phyloP scores from a whole-genome alignment of 257 asterid genomes.

The Solanum neorickii region DNA sequence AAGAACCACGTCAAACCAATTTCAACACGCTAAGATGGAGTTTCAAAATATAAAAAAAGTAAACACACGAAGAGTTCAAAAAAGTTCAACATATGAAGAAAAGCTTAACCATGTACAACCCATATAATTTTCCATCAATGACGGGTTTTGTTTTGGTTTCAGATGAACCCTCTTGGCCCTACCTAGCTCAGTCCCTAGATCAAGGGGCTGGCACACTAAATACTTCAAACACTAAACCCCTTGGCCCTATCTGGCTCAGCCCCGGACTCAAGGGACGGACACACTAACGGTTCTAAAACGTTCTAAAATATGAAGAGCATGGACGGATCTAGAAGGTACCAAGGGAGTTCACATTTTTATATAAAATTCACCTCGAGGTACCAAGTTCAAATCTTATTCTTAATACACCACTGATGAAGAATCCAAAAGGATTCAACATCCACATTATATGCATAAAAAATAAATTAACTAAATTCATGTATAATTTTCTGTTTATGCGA shows the following conservation, averaged over 20 bases:
- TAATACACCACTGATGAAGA: background rate
- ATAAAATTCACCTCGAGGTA: background rate
- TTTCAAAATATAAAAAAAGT: background rate
- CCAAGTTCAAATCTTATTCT: background rate
- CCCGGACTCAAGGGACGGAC: background rate
- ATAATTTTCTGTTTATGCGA: background rate
- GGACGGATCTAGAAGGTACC: background rate
- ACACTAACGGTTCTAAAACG: background rate
- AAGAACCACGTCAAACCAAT: background rate
- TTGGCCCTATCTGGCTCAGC: background rate
- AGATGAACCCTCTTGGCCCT: background rate
- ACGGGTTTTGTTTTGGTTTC: background rate
- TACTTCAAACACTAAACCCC: background rate
- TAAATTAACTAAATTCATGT: background rate
- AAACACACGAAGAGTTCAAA: too few relatives aligned
- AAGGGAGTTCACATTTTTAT: background rate
- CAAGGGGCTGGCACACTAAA: too few relatives aligned
- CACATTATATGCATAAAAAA: background rate
- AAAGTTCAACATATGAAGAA: background rate
- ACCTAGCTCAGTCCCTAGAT: too few relatives aligned
- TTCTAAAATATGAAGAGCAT: background rate
- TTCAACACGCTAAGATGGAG: background rate
- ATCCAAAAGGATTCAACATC: background rate
- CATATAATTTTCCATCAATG: background rate
- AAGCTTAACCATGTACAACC: background rate